Conservation (phyloP, 2,329 filamentous ascomycete genomes). For the Bipolaris bicolor region DNA sequence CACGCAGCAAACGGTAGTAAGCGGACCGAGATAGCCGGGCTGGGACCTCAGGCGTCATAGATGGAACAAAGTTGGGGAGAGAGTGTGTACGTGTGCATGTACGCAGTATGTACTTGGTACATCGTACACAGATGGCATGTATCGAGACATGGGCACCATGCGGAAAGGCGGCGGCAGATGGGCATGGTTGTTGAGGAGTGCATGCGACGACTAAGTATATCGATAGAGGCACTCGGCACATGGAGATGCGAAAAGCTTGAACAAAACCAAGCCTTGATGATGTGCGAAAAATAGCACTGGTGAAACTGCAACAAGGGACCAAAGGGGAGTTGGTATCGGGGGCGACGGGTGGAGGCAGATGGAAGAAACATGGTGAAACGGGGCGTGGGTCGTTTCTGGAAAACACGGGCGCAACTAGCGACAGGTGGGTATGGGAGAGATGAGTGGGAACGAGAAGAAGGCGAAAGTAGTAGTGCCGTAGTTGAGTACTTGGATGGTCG, state of each 20-base stretch:
- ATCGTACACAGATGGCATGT: too few relatives aligned
- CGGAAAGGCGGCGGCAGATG: slow-evolving; percentile 1
- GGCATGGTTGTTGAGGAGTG: slow-evolving; percentile 4
- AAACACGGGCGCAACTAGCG: slow-evolving; percentile 11
- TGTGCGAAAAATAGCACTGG: slow-evolving; percentile 10
- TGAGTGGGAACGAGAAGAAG: too few relatives aligned
- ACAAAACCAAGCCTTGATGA: slow-evolving; percentile 8
- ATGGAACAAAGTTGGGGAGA: not conserved
- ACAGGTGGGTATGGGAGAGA: too few relatives aligned
- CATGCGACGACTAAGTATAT: not conserved
- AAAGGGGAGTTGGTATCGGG: not conserved
- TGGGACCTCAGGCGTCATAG: not conserved
- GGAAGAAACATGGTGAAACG: slow-evolving; percentile 14
- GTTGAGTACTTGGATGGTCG: not conserved
- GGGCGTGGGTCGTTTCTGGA: slow-evolving; percentile 6
- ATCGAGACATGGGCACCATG: not conserved
- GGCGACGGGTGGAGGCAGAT: slow-evolving; percentile 4
- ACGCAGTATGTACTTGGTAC: too few relatives aligned
- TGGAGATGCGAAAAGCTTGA: slow-evolving; percentile 13
- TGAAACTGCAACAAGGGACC: slow-evolving; percentile 10
- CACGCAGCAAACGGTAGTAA: not conserved
- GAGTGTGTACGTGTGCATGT: too few relatives aligned
- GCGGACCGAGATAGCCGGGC: not conserved
- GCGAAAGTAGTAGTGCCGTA: too few relatives aligned
- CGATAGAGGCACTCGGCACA: slow-evolving; percentile 9